A percentile compares a stretch with the other conserved stretches of the same genome.
Conservation (phyloP, 2,329 filamentous ascomycete genomes). For the Pseudomassariella vexata region DNA sequence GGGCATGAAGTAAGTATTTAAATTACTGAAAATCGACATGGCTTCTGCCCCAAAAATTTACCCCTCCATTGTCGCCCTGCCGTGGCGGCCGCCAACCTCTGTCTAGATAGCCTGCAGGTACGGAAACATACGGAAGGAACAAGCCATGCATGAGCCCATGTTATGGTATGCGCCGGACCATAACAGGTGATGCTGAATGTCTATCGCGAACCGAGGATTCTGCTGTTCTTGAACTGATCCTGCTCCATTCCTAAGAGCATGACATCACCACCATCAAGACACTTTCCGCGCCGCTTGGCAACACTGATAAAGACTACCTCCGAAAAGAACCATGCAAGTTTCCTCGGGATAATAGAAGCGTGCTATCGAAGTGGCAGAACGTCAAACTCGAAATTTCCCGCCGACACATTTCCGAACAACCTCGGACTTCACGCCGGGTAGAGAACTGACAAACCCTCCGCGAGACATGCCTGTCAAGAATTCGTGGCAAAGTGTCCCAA, state of each 20-base stretch:
- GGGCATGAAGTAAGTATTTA: no score
- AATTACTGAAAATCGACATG: constrained; percentile 6
- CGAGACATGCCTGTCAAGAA: no score
- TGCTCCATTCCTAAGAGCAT: neutral
- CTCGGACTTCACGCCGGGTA: constrained; percentile 3
- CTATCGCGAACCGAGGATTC: neutral
- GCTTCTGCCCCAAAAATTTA: constrained; percentile 4
- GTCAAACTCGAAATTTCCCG: neutral
- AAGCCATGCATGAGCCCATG: neutral
- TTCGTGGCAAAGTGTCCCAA: no score
- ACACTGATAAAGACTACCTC: neutral
- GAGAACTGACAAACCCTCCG: neutral
- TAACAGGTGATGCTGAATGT: no score
- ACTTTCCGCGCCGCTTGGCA: neutral
- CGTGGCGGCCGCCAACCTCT: constrained; percentile 7
- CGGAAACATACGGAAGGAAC: constrained; percentile 6
- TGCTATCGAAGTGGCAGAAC: neutral
- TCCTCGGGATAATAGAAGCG: neutral
- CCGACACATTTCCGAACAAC: constrained; percentile 2
- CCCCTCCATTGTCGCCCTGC: constrained; percentile 1
- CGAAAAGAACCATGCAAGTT: neutral
- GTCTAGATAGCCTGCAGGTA: constrained; percentile 3
- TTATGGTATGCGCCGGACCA: neutral
- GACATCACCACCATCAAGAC: neutral
- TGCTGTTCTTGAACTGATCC: neutral